Percentiles rank a stretch among this genome's conserved stretches.
Evolutionary conservation across 768 basidiomycete species (phyloP).

Genomic region (Lentinula detonsa): DNA sequence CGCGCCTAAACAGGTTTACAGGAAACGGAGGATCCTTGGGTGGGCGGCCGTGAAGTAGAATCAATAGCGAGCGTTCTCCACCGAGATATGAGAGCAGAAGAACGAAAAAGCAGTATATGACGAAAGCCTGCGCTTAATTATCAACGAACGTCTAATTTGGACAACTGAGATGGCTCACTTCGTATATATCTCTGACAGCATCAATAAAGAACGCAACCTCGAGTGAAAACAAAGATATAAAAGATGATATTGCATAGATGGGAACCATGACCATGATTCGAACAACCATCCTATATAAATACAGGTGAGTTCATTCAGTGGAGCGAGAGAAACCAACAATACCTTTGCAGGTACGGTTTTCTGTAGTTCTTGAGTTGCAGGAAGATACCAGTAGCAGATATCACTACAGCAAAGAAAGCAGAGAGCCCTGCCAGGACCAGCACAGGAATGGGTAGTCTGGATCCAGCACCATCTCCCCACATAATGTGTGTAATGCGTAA

Average conservation of each 20-base stretch:
- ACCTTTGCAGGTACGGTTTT: conserved; percentile 79
- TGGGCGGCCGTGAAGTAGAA: conserved; percentile 84
- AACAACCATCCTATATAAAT: conserved; percentile 66
- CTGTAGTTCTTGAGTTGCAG: conserved; percentile 85
- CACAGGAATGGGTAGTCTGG: conserved; percentile 19
- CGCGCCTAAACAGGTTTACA: conserved; percentile 70
- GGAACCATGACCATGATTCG: conserved; percentile 98
- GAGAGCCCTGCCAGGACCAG: conserved; percentile 58
- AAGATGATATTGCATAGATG: conserved; percentile 82
- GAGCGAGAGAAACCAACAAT: conserved; percentile 12
- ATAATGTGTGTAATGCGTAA: not conserved
- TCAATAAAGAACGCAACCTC: conserved; percentile 97
- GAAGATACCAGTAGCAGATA: conserved; percentile 71
- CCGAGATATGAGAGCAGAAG: conserved; percentile 82
- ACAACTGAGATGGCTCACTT: conserved; percentile 45
- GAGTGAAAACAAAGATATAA: conserved; percentile 90
- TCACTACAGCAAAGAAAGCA: conserved; percentile 62
- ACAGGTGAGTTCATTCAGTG: not conserved
- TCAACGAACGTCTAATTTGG: not conserved
- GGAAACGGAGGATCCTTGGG: conserved; percentile 89
- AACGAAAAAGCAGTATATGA: conserved; percentile 90
- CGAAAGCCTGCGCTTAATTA: conserved; percentile 60
- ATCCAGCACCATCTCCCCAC: conserved; percentile 5
- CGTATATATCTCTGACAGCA: conserved; percentile 90
- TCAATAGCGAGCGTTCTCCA: conserved; percentile 89